These are phyloP conservation scores for Pythium diclinum DNA, from an alignment of 352 stramenopile genomes.

Conservation along the genomic window DNA sequence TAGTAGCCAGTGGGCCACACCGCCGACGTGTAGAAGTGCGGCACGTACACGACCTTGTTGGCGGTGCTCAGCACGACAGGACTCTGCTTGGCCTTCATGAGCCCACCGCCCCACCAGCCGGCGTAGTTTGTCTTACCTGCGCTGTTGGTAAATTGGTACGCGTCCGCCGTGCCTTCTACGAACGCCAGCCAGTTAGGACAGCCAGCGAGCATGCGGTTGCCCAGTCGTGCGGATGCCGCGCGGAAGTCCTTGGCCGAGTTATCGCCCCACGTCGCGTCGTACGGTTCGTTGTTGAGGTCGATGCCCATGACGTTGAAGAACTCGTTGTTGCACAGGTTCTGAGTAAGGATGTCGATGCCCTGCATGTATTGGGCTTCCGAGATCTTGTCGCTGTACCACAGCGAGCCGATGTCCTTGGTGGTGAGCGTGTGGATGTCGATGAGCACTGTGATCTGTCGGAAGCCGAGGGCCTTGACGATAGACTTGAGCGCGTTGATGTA, in stretches of 20 bases:
- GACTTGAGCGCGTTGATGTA: constrained; percentile 41
- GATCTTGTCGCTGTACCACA: constrained; percentile 40
- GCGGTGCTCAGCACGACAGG: constrained; percentile 38
- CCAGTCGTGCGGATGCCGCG: constrained; percentile 42
- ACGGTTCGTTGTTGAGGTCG: constrained; percentile 71
- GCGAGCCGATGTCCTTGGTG: constrained; percentile 22
- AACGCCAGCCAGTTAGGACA: constrained; percentile 76
- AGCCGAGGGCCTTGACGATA: constrained; percentile 38
- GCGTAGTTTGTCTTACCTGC: constrained; percentile 45
- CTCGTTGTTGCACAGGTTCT: constrained; percentile 43
- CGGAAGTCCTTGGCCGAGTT: constrained; percentile 46
- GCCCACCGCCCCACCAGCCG: constrained; percentile 61
- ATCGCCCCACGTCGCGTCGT: constrained; percentile 52
- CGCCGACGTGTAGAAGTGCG: constrained; percentile 67
- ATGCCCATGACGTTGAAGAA: constrained; percentile 77
- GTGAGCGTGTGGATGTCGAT: constrained; percentile 42
- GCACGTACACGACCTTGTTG: constrained; percentile 74
- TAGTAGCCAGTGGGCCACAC: constrained; percentile 60
- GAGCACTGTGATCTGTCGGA: constrained; percentile 42
- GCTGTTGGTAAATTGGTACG: constrained; percentile 36
- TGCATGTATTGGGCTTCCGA: constrained; percentile 30
- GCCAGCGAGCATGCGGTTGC: constrained; percentile 56
- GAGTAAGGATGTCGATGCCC: constrained; percentile 35
- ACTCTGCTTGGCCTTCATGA: constrained; percentile 38
- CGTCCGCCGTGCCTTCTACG: constrained; percentile 55